phyloP scores from a whole-genome alignment of 495 filamentous ascomycete species.

The Penicillium pancosmium region DNA sequence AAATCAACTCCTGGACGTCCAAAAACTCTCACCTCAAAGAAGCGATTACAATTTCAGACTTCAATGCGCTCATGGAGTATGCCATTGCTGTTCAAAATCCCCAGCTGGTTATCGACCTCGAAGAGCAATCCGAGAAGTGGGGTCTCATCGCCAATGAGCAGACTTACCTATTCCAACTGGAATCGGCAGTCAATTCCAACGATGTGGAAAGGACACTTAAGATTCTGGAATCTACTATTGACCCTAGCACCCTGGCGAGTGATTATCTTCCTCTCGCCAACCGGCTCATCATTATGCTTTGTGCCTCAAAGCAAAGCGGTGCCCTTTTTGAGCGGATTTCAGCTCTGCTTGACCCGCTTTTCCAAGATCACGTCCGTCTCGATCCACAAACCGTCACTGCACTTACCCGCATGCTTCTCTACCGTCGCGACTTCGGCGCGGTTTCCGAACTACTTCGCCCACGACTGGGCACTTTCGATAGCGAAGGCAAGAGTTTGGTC shows the following conservation, averaged over 20 bases:
- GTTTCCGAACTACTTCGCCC: constrained; percentile 75
- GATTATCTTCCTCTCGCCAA: constrained; percentile 69
- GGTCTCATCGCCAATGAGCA: constrained; percentile 62
- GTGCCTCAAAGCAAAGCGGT: constrained; percentile 49
- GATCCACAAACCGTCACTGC: constrained; percentile 71
- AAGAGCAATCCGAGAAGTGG: constrained; percentile 62
- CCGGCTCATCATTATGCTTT: constrained; percentile 75
- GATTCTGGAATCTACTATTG: constrained; percentile 62
- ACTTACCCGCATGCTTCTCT: constrained; percentile 70
- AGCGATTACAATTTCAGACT: constrained; percentile 65
- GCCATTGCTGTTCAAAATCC: constrained; percentile 71
- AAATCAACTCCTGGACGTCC: constrained; percentile 56
- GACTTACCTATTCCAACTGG: constrained; percentile 74
- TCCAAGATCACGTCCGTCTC: constrained; percentile 67
- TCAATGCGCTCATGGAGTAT: constrained; percentile 74
- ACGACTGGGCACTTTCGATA: constrained; percentile 63
- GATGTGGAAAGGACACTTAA: constrained; percentile 68
- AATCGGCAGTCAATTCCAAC: constrained; percentile 68
- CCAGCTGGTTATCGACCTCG: constrained; percentile 72
- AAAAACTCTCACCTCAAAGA: constrained; percentile 37
- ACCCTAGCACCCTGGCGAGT: constrained; percentile 51
- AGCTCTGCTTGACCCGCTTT: constrained; percentile 72
- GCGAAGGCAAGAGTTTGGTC: constrained; percentile 64
- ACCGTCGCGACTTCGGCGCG: constrained; percentile 70
- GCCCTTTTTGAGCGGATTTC: constrained; percentile 67